These are phyloP conservation scores for Talaromyces trachyspermus DNA, from an alignment of 495 filamentous ascomycete genomes.

Conservation along the genomic window DNA sequence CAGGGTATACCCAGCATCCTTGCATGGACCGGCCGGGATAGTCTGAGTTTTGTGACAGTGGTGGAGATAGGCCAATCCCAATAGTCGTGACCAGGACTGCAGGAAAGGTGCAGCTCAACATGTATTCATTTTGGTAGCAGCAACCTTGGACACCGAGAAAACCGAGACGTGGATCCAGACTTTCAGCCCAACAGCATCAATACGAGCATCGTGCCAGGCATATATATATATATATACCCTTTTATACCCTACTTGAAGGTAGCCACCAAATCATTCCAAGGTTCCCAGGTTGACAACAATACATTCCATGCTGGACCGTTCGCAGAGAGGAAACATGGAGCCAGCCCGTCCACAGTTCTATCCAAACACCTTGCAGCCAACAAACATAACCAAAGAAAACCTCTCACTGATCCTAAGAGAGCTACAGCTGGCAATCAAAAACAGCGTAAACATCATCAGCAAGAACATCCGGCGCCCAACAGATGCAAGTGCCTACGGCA, in stretches of 20 bases:
- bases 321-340: background rate
- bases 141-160: too few relatives aligned
- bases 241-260: too few relatives aligned
- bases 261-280: too few relatives aligned
- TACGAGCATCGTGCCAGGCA: too few relatives aligned
- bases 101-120: too few relatives aligned
- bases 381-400: conserved; percentile 6
- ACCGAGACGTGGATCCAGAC: too few relatives aligned
- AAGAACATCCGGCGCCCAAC: conserved; percentile 14
- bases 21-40: too few relatives aligned
- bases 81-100: too few relatives aligned
- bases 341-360: conserved; percentile 16
- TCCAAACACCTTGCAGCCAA: conserved; percentile 12
- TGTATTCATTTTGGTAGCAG: too few relatives aligned
- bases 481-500: conserved; percentile 18
- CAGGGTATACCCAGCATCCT: too few relatives aligned
- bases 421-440: conserved; percentile 22
- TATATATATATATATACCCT: background rate
- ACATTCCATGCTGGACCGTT: background rate
- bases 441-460: conserved; percentile 22
- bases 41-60: too few relatives aligned
- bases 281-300: background rate
- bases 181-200: background rate
- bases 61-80: too few relatives aligned
- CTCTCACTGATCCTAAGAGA: conserved; percentile 17